Percentiles rank a stretch among this genome's conserved stretches.
Evolutionary conservation across 176 grass and related monocot species (phyloP).

Genomic region (Raddia distichophylla): DNA sequence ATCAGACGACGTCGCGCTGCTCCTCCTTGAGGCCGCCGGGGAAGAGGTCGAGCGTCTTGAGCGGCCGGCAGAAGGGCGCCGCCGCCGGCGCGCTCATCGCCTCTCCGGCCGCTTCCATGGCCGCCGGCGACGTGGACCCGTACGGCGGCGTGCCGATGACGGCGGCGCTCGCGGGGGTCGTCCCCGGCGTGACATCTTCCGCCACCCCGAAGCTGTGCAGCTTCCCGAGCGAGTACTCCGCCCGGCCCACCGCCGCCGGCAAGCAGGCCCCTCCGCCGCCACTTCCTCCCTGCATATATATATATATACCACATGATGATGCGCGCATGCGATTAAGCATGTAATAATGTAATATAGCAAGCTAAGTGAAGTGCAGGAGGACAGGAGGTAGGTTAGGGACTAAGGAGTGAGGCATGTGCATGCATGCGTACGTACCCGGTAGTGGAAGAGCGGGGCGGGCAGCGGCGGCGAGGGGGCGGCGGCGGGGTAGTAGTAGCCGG

Average conservation of each 20-base stretch:
- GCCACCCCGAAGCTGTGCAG: constrained; percentile 51
- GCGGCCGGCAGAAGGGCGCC: constrained; percentile 50
- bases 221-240: constrained; percentile 51
- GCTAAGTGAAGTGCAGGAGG: no score
- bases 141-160: background rate
- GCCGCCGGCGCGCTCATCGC: background rate
- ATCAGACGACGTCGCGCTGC: constrained; percentile 51
- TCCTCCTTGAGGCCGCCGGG: constrained; percentile 73
- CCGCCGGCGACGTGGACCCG: background rate
- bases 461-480: background rate
- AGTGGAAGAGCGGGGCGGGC: constrained; percentile 17
- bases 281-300: background rate
- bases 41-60: constrained; percentile 95
- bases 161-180: background rate
- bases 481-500: constrained; percentile 30
- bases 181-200: constrained; percentile 2
- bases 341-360: no score
- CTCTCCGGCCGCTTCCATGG: background rate
- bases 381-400: no score
- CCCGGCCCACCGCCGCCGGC: background rate
- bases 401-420: no score
- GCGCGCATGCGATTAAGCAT: no score
- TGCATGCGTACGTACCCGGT: constrained; percentile 21
- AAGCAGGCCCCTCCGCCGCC: background rate
- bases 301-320: no score